Base-by-base conservation (phyloP, 108 stramenopile species). In the Poteriospumella lacustris region DNA sequence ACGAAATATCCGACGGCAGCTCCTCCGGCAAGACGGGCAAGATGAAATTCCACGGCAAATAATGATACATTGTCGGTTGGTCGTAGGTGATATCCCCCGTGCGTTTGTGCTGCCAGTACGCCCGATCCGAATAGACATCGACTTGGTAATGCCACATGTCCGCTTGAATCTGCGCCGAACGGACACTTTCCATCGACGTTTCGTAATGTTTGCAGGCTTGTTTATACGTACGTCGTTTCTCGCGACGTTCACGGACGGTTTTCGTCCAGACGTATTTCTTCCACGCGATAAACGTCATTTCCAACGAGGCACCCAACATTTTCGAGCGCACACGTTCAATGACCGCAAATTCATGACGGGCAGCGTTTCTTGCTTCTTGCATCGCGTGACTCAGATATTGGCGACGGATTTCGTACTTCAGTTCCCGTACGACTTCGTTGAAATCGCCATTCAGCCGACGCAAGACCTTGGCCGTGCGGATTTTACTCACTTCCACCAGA, bases 51-150 rank as follows among this genome's bases (percentile, higher is more conserved):
- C 33, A 42, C 5, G 70, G 70, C 5, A 73, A 38, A 73, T 73
- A 73, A 34, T 73, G 29, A 12, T 42, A 26, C 15, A 73, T 3
- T 9, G 26, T 38, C 5, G 70, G 70, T 5, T 5, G 38, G 9
- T 73, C 70, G 9, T 24, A 73, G 5, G 70, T 73, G 3, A 73
- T 42, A 34, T 5, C 70, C 28, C 70, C 70, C 15, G 70, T 52
- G 3, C 5, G 12, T 3, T 24, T 52, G 31, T 73, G 43, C 36
- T 12, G 9, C 12, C 5, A 73, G 47, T 33, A 73, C 12, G 70
- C 31, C 26, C 43, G 44, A 42, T 73, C 70, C 9, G 9, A 12
- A 38, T 34, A 73, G 19, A 56, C 70, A 38, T 73, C 70, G 26
- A 56, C 47, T 26, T 26, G n/a, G 31, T 38, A 33, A 5, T 5